A percentile compares a stretch with the other conserved stretches of the same genome.
Evolutionary conservation across 2,329 filamentous ascomycete species (phyloP).

Genomic region (Sarocladiaceae sp.): DNA sequence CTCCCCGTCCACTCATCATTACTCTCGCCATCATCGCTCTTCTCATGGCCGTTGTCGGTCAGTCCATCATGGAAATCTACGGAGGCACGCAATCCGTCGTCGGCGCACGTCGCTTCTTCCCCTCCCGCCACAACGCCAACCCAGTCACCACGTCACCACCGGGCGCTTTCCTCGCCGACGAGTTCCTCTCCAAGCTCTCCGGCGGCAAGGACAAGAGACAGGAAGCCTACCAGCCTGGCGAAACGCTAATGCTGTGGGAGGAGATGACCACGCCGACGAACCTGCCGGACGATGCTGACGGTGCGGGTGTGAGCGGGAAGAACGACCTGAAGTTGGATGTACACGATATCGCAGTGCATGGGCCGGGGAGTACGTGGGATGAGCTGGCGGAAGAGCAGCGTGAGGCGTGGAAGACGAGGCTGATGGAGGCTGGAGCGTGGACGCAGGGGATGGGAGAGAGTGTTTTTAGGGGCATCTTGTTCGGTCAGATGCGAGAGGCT

Average conservation of each 20-base stretch:
- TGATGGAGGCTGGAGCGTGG: conserved; percentile 70
- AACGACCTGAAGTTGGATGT: conserved; percentile 32
- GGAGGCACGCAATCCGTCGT: conserved; percentile 51
- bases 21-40: conserved; percentile 51
- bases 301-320: background rate
- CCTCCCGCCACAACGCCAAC: conserved; percentile 33
- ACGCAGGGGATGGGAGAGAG: conserved; percentile 70
- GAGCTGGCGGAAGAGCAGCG: conserved; percentile 59
- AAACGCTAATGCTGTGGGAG: conserved; percentile 33
- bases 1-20: conserved; percentile 44
- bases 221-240: conserved; percentile 25
- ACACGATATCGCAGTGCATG: conserved; percentile 41
- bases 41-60: conserved; percentile 55
- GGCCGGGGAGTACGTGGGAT: conserved; percentile 60
- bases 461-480: conserved; percentile 71
- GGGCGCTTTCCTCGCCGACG: conserved; percentile 19
- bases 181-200: conserved; percentile 31
- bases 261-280: conserved; percentile 14
- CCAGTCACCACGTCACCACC: conserved; percentile 20
- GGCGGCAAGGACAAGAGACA: conserved; percentile 19
- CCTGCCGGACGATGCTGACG: conserved; percentile 9
- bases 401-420: conserved; percentile 60
- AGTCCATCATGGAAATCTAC: conserved; percentile 58
- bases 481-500: conserved; percentile 62
- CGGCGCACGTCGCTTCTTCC: conserved; percentile 49